phyloP scores from a whole-genome alignment of 257 asterid genomes.

The Ophiorrhiza pumila region DNA sequence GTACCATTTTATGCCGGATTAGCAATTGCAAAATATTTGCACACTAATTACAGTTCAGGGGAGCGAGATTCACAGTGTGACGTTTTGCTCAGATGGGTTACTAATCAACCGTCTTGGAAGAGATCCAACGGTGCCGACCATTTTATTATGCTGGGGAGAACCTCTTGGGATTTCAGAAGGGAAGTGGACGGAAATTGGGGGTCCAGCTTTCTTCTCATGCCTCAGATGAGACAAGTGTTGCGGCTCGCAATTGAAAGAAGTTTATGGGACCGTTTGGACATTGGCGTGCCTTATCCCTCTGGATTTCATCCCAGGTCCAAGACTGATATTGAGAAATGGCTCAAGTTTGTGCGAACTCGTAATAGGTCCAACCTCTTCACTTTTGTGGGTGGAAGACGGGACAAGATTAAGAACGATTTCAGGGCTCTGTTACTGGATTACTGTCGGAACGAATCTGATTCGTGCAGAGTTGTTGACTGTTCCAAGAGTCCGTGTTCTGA shows the following conservation, averaged over 20 bases:
- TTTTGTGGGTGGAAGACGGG: slow-evolving; percentile 48
- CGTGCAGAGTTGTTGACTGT: slow-evolving; percentile 61
- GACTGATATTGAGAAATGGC: slow-evolving; percentile 46
- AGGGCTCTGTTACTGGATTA: slow-evolving; percentile 40
- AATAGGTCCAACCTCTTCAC: slow-evolving; percentile 49
- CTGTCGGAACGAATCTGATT: slow-evolving; percentile 42
- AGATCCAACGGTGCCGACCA: slow-evolving; percentile 74
- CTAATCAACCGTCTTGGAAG: slow-evolving; percentile 50
- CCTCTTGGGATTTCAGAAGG: slow-evolving; percentile 86
- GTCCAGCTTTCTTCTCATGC: slow-evolving; percentile 71
- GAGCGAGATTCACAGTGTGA: slow-evolving; percentile 55
- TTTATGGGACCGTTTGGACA: slow-evolving; percentile 66
- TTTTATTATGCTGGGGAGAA: slow-evolving; percentile 63
- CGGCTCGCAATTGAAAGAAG: slow-evolving; percentile 69
- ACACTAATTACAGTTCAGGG: slow-evolving; percentile 44
- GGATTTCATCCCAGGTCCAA: slow-evolving; percentile 78
- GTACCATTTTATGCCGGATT: slow-evolving; percentile 84
- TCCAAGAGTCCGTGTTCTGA: slow-evolving; percentile 43
- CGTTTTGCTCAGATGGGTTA: slow-evolving; percentile 54
- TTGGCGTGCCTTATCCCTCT: slow-evolving; percentile 78
- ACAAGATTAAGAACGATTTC: slow-evolving; percentile 46
- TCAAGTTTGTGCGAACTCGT: slow-evolving; percentile 38
- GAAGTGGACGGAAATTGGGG: slow-evolving; percentile 71
- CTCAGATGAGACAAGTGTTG: slow-evolving; percentile 52
- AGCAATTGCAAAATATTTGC: slow-evolving; percentile 63